Evolutionary conservation across 2,329 filamentous ascomycete genomes (phyloP), one percentile per base, ranked within the genome.

Genomic region (Blumeriella jaapii): DNA sequence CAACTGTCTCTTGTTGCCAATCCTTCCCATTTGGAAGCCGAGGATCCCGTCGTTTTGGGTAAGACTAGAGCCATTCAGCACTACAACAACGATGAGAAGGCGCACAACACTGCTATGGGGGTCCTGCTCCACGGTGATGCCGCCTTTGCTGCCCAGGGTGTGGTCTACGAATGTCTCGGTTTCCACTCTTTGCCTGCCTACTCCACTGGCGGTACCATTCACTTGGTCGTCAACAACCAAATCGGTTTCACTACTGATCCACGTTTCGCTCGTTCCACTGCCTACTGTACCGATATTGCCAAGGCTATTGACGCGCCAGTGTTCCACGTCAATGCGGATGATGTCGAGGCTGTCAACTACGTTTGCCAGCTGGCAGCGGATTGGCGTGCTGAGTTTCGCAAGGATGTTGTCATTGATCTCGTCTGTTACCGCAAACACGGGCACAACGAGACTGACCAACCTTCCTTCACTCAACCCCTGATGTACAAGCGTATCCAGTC

Each of bases 181-280:
- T 95, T 98, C 77, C 82, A 94, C 65, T 82, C 85, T 34, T 77
- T 98, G 23, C 91, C 91, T 18, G 84, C 82, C 50, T 98, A 95
- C 67, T 94, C 93, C 31, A 96, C 91, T 35, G 91, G 91, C 53
- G 91, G 91, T 57, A 98, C 91, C 39, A 83, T 98, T 53, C 91
- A 98, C 64, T 71, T 98, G 48, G 78, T 98, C 40, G 89, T 96
- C 51, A 98, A 98, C 76, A 98, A 98, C 73, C 91, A 98, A 71
- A 98, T 98, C 60, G 91, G 91, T 61, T 98, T 98, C 71, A 98
- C 91, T 35, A 98, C 91, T 14, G 91, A 98, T 58, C 91, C 91
- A 49, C 85, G 91, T 56, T 98, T 94, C 62, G 81, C 91, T 52
- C 86, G 91, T 52, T 98, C 91, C 13, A 98, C 91, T 31, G 83